Base-by-base conservation (phyloP, 768 basidiomycete species). In the Pisolithus tinctorius region DNA sequence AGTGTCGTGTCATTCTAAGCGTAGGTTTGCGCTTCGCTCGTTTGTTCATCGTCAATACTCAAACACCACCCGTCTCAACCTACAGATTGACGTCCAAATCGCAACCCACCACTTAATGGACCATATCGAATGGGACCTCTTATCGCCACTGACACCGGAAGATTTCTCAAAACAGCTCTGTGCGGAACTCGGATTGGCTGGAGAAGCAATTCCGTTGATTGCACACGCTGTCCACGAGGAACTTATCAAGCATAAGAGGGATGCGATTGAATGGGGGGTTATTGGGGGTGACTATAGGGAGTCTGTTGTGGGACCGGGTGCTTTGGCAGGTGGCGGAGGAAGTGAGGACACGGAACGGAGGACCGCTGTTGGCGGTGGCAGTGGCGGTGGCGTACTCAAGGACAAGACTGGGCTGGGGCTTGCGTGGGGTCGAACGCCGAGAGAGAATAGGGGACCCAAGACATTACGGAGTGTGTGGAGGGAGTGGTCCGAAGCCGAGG, bases 51-150 rank as follows among this genome's bases (percentile, higher is more conserved):
- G 6, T 38, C 23, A 38, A 39, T 49, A 45, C 47, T 42, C 20
- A 25, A 20, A 20, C 20, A 20, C 20, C 20, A 20, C 20, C 20
- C 20, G 20, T 20, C 38, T 48, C 30, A 43, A 42, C 29, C 50
- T n/a, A 30, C 17, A 96, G 92, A 91, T 99, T 63, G 96, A 99
- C 70, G 92, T 98, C 25, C 96, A 99, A 67, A 87, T 99, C 63
- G 90, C 86, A 23, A 88, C 86, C 44, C 78, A 93, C 64, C 92
- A 95, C 66, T 77, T 99, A 1, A 75, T 88, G 51, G 96, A 99
- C 70, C 89, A 93, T 63, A 93, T 99, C 58, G 96, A 99, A 69
- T 99, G 95, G 95, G 95, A 99, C 68, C 78, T 98, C n/a, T 80
- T 89, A 43, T 95, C 94, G 4, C 80, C 87, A 4, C 77, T 97